These are phyloP conservation scores for Cladosporium cucumerinum DNA, from an alignment of 2,329 filamentous ascomycete species.

Conservation along the genomic window DNA sequence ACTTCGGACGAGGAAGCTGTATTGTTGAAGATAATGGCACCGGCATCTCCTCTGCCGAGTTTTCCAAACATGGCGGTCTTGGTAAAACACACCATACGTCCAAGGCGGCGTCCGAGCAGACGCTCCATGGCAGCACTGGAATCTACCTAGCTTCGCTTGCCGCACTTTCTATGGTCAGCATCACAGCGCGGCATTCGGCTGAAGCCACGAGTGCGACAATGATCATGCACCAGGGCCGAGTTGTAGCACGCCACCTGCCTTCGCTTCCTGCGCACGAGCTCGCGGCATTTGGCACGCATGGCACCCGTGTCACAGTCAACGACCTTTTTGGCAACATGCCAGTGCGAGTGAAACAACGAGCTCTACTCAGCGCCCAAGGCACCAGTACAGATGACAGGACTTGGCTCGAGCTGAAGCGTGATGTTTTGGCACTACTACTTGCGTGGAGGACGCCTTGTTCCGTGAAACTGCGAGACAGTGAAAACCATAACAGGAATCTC, in stretches of 20 bases:
- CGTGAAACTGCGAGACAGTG: slow-evolving; percentile 57
- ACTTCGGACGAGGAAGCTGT: slow-evolving; percentile 74
- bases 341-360: slow-evolving; percentile 53
- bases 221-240: slow-evolving; percentile 65
- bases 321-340: slow-evolving; percentile 52
- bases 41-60: slow-evolving; percentile 73
- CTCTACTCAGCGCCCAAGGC: slow-evolving; percentile 56
- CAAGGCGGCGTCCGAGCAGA: slow-evolving; percentile 49
- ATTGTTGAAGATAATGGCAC: slow-evolving; percentile 78
- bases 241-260: slow-evolving; percentile 63
- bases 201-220: slow-evolving; percentile 63
- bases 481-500: slow-evolving; percentile 28
- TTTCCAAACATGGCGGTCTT: slow-evolving; percentile 65
- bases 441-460: slow-evolving; percentile 60
- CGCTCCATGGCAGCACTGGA: slow-evolving; percentile 65
- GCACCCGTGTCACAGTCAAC: slow-evolving; percentile 7
- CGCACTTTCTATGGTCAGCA: slow-evolving; percentile 69
- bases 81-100: slow-evolving; percentile 70
- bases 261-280: slow-evolving; percentile 58
- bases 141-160: slow-evolving; percentile 74
- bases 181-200: slow-evolving; percentile 67
- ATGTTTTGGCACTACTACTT: slow-evolving; percentile 64
- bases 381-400: slow-evolving; percentile 69
- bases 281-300: slow-evolving; percentile 49
- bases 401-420: slow-evolving; percentile 63